Evolutionary conservation across 225 moss, liverwort and hornwort genomes (phyloP), one percentile per base, ranked within the genome.

Genomic region (Asterella californica): DNA sequence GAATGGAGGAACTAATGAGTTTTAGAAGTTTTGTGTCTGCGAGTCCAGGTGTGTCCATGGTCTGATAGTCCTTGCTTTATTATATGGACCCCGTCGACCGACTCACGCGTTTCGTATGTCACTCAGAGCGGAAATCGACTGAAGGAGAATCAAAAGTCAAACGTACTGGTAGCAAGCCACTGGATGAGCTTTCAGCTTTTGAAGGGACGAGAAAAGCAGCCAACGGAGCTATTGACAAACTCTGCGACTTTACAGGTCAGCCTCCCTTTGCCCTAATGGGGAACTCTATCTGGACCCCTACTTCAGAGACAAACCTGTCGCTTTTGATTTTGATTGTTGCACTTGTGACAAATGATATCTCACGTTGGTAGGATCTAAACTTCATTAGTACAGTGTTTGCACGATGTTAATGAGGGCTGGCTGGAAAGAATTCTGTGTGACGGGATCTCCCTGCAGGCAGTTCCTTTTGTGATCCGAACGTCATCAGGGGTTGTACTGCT

Each of bases 191-290:
- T 62, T 47, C 85, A 76, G 89, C 89, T 46, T 97, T 97, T 86
- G 96, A 97, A 65, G 91, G 93, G 76, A 89, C 93, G 79, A 91
- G 96, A 82, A 97, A 90, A 82, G 77, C 89, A 75, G 94, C 90
- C 27, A 91, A 92, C 82, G 67, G 48, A 60, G 84, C 86, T 68
- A 85, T 94, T 75, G 96, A 97, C 83, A 91, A 84, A 74, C 86
- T 97, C 27, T 97, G 94, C 84, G 96, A 97, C 65, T 97, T 94
- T 72, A 94, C 96, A 82, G 93, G 93, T 89, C 81, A 33, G 52
- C 33, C 21, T 42, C 60, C 76, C 24, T 42, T 42, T 42, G 42
- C 42, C 42, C 21, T 70, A 15, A n/a, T 71, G 32, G 18, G 17
- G 29, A 18, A 42, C 42, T 42, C 42, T 42, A 42, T 42, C 42